Evolutionary conservation across 2,329 filamentous ascomycete species (phyloP).

Genomic region (Emergomyces orientalis): DNA sequence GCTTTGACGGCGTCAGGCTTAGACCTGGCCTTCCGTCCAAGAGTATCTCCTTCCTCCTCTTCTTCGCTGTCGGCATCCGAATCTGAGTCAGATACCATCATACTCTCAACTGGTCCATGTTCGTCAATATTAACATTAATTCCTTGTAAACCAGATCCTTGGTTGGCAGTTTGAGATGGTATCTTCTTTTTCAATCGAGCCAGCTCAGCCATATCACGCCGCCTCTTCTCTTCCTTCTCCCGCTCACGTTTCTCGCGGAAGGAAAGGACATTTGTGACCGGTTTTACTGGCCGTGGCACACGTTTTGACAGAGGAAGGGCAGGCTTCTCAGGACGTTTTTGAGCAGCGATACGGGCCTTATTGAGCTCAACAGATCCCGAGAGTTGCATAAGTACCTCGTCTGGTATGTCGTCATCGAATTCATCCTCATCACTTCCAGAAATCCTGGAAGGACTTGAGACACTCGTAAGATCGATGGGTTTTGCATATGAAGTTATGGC

Average conservation of each 20-base stretch:
- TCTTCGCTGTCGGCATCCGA: constrained; percentile 68
- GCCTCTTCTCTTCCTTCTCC: constrained; percentile 65
- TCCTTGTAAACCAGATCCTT: constrained; percentile 67
- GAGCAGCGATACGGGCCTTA: constrained; percentile 22
- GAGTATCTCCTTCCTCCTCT: constrained; percentile 50
- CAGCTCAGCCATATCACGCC: constrained; percentile 61
- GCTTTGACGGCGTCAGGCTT: constrained; percentile 35
- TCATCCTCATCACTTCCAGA: constrained; percentile 36
- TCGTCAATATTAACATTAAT: constrained; percentile 70
- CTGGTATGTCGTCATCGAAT: constrained; percentile 33
- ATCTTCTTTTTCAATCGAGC: constrained; percentile 54
- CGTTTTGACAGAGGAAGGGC: constrained; percentile 7
- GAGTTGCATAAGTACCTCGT: constrained; percentile 33
- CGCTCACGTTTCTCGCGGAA: constrained; percentile 66
- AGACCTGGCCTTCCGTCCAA: constrained; percentile 33
- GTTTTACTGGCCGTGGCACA: constrained; percentile 16
- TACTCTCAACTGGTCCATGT: constrained; percentile 63
- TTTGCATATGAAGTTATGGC: constrained; percentile 34
- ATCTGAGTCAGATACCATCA: constrained; percentile 69
- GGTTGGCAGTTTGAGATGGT: constrained; percentile 53
- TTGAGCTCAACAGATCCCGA: constrained; percentile 37
- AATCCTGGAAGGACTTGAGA: constrained; percentile 24
- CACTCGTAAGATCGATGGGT: constrained; percentile 28
- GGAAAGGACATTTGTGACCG: constrained; percentile 37
- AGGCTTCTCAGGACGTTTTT: constrained; percentile 15